Evolutionary conservation across 2,329 filamentous ascomycete genomes (phyloP).

Genomic region (Neurospora crassa): DNA sequence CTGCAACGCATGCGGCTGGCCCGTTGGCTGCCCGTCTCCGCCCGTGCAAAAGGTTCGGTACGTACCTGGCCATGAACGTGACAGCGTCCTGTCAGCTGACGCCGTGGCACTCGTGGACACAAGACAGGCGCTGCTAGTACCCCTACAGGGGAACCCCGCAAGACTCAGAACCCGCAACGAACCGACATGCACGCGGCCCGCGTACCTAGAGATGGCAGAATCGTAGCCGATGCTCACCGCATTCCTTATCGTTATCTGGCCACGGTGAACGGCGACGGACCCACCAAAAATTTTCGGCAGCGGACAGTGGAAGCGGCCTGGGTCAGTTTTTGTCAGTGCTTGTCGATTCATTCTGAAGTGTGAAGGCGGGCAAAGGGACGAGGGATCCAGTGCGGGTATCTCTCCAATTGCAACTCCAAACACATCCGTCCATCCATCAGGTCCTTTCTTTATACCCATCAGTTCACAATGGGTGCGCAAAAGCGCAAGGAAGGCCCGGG

Average conservation of each 20-base stretch:
- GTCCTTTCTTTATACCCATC: background rate
- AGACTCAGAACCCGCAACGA: background rate
- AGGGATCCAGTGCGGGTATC: slow-evolving; percentile 7
- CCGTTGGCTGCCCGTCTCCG: background rate
- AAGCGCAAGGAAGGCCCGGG: slow-evolving; percentile 50
- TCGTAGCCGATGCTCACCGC: slow-evolving; percentile 11
- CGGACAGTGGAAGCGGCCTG: slow-evolving; percentile 9
- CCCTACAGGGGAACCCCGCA: background rate
- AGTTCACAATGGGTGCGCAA: slow-evolving; percentile 41
- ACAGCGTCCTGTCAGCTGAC: background rate
- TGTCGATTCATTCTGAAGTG: background rate
- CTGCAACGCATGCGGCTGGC: background rate
- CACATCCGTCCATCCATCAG: background rate
- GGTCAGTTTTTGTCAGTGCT: slow-evolving; percentile 1
- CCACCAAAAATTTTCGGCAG: slow-evolving; percentile 18
- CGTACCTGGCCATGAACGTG: background rate
- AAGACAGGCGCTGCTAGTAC: background rate
- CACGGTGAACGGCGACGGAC: slow-evolving; percentile 6
- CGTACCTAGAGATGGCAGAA: background rate
- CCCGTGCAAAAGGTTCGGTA: background rate
- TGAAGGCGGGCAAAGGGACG: slow-evolving; percentile 1
- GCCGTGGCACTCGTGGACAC: background rate
- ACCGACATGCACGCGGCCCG: background rate
- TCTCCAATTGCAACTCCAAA: slow-evolving; percentile 12
- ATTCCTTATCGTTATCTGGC: slow-evolving; percentile 21